Base-by-base conservation (phyloP, 495 filamentous ascomycete genomes). In the Neurospora terricola region DNA sequence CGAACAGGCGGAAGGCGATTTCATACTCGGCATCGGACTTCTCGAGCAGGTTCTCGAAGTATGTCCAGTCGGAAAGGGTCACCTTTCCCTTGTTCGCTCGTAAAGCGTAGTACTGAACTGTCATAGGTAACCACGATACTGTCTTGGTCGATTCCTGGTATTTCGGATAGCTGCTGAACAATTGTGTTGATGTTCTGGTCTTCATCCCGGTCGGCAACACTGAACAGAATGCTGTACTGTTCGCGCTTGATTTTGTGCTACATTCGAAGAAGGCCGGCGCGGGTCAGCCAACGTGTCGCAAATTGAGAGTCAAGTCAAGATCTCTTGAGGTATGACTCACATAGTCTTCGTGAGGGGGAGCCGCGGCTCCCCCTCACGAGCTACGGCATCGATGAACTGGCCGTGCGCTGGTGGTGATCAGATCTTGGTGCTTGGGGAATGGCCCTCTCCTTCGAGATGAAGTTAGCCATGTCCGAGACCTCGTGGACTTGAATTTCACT, bases 1-100 rank as follows among this genome's bases (percentile, higher is more conserved):
- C 95, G 82, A 99, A 99, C 36, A 98, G 87, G 72, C 96, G 92
- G 84, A 98, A 99, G 9, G 94, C 94, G 76, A 99, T 98, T 82
- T 99, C 94, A 81, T 99, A 98, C 80, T 99, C 96, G 78, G 96
- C 96, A 76, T 98, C 96, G 74, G 96, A 93, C 80, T 97, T 98
- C 69, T 87, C 87, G 43, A 99, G 89, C 72, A 99, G 89, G 84
- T 97, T 95, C 81, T 97, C 91, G 81, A 98, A 99, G 69, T 90
- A 91, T 16, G 86, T 90, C 94, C 94, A 99, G 82, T 99, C 96
- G 73, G 89, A 86, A 38, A 99, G 81, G 74, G 80, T 92, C 40
- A 99, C 84, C 77, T 87, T 90, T 72, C 94, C 93, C 27, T 83
- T 83, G 71, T 85, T 88, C 69, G 87, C 87, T 69, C 92, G n/a